Conservation (phyloP, 1,284 basidiomycete species). For the Rhodotorula sp. region DNA sequence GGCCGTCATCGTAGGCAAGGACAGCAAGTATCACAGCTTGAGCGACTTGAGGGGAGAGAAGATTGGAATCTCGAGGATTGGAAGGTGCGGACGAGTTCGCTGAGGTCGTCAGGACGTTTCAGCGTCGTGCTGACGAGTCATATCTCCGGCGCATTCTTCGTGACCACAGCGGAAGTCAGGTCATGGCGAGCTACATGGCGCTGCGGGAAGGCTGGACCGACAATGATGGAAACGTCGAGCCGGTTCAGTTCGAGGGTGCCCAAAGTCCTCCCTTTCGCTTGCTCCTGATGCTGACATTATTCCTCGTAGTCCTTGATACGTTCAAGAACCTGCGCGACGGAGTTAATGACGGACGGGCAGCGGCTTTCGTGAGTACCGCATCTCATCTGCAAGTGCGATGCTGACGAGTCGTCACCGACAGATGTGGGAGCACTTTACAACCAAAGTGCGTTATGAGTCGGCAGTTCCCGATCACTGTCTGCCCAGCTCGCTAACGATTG, state of each 20-base stretch:
- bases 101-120: neutral
- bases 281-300: neutral
- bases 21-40: conserved; percentile 69
- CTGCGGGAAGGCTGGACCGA: conserved; percentile 74
- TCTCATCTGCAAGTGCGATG: neutral
- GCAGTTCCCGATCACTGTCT: neutral
- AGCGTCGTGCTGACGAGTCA: no score
- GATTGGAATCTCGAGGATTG: conserved; percentile 84
- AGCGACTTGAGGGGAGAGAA: conserved; percentile 74
- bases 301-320: conserved; percentile 72
- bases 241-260: conserved; percentile 73
- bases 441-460: conserved; percentile 56
- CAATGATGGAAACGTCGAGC: conserved; percentile 49
- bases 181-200: conserved; percentile 94
- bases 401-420: neutral
- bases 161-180: conserved; percentile 70
- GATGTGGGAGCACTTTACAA: conserved; percentile 65
- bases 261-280: no score
- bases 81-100: conserved; percentile 59
- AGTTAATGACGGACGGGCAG: conserved; percentile 69
- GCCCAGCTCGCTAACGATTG: no score
- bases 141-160: no score
- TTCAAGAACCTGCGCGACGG: conserved; percentile 84
- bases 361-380: conserved; percentile 39
- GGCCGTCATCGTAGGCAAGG: conserved; percentile 75